A percentile compares a stretch with the other conserved stretches of the same genome.
Evolutionary conservation across 208 protist genomes (phyloP).

Genomic region (Porcisia deanei): DNA sequence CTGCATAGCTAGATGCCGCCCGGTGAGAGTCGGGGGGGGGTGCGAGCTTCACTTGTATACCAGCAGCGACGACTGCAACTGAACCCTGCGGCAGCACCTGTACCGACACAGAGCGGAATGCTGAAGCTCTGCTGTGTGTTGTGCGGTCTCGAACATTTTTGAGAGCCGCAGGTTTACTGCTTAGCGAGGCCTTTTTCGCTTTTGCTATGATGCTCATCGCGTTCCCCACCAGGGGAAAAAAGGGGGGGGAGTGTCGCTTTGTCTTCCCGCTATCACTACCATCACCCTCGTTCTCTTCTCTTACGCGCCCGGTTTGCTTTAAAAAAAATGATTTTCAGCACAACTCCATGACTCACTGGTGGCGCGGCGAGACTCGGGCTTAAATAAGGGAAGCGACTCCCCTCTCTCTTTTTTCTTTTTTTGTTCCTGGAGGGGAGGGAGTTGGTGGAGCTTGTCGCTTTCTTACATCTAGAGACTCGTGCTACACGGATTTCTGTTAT

Average conservation of each 20-base stretch:
- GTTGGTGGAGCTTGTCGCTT: too few relatives aligned
- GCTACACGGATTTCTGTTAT: not conserved
- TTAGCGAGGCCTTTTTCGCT: not conserved
- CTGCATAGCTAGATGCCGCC: too few relatives aligned
- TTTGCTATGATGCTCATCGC: too few relatives aligned
- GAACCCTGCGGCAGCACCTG: not conserved
- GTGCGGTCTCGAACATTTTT: not conserved
- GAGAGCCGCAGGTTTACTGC: conserved; percentile 21
- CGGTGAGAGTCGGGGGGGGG: not conserved
- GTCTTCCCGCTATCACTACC: too few relatives aligned
- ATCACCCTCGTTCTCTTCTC: not conserved
- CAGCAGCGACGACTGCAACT: not conserved
- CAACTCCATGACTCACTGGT: too few relatives aligned
- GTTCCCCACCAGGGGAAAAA: too few relatives aligned
- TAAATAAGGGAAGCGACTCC: conserved; percentile 2
- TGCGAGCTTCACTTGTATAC: not conserved
- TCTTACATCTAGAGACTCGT: not conserved
- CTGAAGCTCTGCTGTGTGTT: not conserved
- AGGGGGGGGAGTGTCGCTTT: too few relatives aligned
- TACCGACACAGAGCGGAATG: not conserved
- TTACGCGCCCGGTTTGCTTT: conserved; percentile 18
- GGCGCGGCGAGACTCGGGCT: too few relatives aligned
- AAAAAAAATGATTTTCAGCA: too few relatives aligned
- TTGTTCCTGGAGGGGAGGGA: not conserved
- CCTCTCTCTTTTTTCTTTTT: conserved; percentile 4